Evolutionary conservation across 2,329 filamentous ascomycete species (phyloP), one percentile per base, ranked within the genome.

Genomic region (Xylariaceae sp.): DNA sequence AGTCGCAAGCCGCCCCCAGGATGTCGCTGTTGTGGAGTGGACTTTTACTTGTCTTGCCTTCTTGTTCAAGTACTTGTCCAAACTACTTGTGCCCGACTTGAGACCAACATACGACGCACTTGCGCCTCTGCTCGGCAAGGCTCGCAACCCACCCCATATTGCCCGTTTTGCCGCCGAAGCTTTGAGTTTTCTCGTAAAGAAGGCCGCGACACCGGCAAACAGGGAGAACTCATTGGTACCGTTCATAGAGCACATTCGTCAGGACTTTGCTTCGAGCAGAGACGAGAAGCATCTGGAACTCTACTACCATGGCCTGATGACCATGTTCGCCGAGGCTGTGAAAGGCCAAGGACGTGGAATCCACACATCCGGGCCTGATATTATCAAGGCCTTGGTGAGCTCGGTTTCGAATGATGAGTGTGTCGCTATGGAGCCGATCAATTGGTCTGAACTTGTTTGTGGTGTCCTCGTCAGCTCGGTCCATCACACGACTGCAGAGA

Each of bases 21-120:
- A 89, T 62, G 85, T 89, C 22, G 89, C 91, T 55, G 90, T 95
- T n/a, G 89, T 97, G 44, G 94, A 99, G 71, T 97, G 92, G 91
- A 92, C 89, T 44, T 99, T 99, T 71, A 90, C 86, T 11, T 91
- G 89, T 59, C 76, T 99, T 48, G 90, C 94, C 41, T 99, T 95
- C 76, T 76, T 97, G 38, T 96, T 99, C 80, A 99, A 99, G 66
- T 97, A 97, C 64, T 80, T 99, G 5, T 95, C 90, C 2, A 85
- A 89, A 56, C 78, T 97, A 0, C 71, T 99, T 18, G 87, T 94
- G 0, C 86, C 90, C 4, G 89, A 99, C 64, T 71, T 99, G 55
- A 78, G 88, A 54, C 90, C 92, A 42, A 85, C 95, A 2, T 91
- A 90, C 65, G 81, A 89, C 62, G 82, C 94, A 45, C 83, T 99